phyloP scores from a whole-genome alignment of 2,329 filamentous ascomycete genomes.

The Helminthosporium solani region DNA sequence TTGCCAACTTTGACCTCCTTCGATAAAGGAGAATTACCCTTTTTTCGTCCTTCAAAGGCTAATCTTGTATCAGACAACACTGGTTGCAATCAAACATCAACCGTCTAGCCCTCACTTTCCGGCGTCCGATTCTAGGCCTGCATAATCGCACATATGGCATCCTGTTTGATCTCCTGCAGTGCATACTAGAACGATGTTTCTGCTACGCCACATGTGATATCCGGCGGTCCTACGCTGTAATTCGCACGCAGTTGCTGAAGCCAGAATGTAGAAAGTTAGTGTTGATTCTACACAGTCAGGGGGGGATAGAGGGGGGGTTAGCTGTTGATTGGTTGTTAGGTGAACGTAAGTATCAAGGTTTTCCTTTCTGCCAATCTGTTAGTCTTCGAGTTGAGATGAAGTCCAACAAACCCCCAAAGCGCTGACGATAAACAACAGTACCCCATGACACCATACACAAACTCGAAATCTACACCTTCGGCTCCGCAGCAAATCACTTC shows the following conservation, averaged over 20 bases:
- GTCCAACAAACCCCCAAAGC: no score
- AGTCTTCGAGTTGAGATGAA: conserved; percentile 34
- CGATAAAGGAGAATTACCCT: no score
- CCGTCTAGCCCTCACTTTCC: conserved; percentile 69
- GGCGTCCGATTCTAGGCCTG: conserved; percentile 68
- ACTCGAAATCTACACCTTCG: conserved; percentile 71
- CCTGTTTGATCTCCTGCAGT: conserved; percentile 75
- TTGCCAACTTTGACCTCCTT: no score
- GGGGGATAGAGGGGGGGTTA: conserved; percentile 70
- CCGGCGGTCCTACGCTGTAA: conserved; percentile 57
- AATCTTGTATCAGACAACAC: conserved; percentile 17
- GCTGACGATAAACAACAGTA: conserved; percentile 46
- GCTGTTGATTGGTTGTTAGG: conserved; percentile 76
- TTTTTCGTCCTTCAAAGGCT: no score
- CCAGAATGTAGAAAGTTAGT: conserved; percentile 66
- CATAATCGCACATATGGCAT: conserved; percentile 74
- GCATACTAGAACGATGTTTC: conserved; percentile 73
- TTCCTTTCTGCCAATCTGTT: conserved; percentile 46
- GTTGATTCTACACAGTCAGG: conserved; percentile 75
- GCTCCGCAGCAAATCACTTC: conserved; percentile 77
- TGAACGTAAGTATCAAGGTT: conserved; percentile 60
- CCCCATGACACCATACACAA: conserved; percentile 19
- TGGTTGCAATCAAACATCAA: conserved; percentile 64
- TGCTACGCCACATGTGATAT: conserved; percentile 68
- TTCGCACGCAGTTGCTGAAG: conserved; percentile 66